Conservation (phyloP, 2,329 filamentous ascomycete genomes). For the Emmonsia crescens region DNA sequence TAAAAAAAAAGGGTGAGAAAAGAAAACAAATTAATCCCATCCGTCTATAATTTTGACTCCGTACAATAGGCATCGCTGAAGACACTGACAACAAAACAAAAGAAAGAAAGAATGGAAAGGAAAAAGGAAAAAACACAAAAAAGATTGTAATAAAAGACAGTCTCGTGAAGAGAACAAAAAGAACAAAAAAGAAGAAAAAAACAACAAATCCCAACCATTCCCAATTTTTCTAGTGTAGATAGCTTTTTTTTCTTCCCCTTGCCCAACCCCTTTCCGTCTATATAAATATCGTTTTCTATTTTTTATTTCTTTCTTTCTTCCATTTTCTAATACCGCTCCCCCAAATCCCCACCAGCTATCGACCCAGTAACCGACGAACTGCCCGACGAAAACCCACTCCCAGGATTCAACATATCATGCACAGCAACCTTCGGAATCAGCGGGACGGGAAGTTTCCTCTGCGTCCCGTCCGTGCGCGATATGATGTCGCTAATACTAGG, state of each 20-base stretch:
- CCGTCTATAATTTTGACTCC: slow-evolving; percentile 3
- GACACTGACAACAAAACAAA: neutral
- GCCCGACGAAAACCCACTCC: slow-evolving; percentile 44
- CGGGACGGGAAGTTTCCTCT: slow-evolving; percentile 82
- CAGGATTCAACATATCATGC: slow-evolving; percentile 65
- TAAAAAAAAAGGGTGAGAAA: neutral
- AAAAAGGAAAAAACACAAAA: no score
- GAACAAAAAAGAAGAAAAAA: neutral
- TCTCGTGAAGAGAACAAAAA: neutral
- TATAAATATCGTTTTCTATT: no score
- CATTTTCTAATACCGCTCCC: slow-evolving; percentile 10
- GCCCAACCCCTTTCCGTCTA: no score
- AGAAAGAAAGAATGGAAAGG: neutral
- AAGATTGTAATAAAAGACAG: no score
- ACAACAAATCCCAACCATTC: no score
- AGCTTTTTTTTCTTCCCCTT: no score
- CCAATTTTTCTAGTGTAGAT: no score
- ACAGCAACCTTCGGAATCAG: slow-evolving; percentile 80
- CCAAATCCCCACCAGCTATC: slow-evolving; percentile 10
- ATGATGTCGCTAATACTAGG: slow-evolving; percentile 88
- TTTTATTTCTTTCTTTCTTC: neutral
- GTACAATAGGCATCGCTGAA: slow-evolving; percentile 1
- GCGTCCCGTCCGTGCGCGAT: slow-evolving; percentile 72
- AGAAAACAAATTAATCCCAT: neutral
- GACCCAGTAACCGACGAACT: slow-evolving; percentile 10